A percentile compares a stretch with the other conserved stretches of the same genome.
Conservation (phyloP, 2,329 filamentous ascomycete species). For the Elsinoe ampelina region DNA sequence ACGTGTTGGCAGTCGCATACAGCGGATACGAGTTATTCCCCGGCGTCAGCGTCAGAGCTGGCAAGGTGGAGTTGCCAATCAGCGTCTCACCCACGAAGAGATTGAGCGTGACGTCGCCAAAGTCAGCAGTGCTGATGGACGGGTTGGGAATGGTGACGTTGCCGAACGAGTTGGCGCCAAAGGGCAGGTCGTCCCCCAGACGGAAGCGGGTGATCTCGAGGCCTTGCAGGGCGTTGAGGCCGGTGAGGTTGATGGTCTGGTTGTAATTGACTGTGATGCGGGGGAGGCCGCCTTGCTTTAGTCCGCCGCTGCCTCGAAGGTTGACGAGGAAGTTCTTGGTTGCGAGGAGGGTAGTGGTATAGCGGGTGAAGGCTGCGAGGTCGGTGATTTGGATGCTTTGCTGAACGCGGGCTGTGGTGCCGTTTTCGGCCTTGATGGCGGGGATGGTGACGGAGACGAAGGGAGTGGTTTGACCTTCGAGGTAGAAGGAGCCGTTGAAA, state of each 20-base stretch:
- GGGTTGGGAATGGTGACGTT: slow-evolving; percentile 54
- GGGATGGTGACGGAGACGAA: slow-evolving; percentile 42
- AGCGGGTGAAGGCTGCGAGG: slow-evolving; percentile 40
- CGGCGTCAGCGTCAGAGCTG: slow-evolving; percentile 50
- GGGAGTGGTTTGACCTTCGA: slow-evolving; percentile 31
- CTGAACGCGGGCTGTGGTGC: slow-evolving; percentile 33
- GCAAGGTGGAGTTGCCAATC: slow-evolving; percentile 49
- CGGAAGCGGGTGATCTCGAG: slow-evolving; percentile 44
- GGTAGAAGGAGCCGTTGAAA: slow-evolving; percentile 44
- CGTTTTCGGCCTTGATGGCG: slow-evolving; percentile 34
- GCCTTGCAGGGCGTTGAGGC: slow-evolving; percentile 49
- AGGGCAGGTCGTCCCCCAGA: slow-evolving; percentile 24
- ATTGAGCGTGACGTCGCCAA: slow-evolving; percentile 57
- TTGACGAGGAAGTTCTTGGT: slow-evolving; percentile 42
- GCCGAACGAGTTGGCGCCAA: slow-evolving; percentile 53
- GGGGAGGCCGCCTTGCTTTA: slow-evolving; percentile 44
- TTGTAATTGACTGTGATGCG: slow-evolving; percentile 46
- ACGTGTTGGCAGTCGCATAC: slow-evolving; percentile 45
- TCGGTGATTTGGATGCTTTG: slow-evolving; percentile 35
- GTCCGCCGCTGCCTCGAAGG: slow-evolving; percentile 42
- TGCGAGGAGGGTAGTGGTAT: slow-evolving; percentile 39
- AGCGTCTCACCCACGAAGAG: slow-evolving; percentile 44
- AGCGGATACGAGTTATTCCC: slow-evolving; percentile 50
- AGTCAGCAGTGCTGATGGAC: slow-evolving; percentile 54
- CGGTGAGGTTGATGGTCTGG: slow-evolving; percentile 48